Conservation (phyloP, 345 rosid species). For the Citrus mangshanensis region DNA sequence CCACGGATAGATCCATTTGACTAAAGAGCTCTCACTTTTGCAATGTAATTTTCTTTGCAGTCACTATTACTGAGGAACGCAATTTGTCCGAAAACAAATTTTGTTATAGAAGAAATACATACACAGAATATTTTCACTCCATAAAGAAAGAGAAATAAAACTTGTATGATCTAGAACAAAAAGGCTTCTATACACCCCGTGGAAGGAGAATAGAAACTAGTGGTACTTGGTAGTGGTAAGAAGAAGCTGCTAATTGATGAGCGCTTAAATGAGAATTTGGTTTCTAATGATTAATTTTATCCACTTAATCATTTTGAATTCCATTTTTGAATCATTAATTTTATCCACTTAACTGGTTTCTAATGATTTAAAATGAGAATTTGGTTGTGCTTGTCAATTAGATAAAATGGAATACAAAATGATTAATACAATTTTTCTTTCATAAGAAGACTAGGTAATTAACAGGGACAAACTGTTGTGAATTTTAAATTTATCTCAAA, state of each 20-base stretch:
- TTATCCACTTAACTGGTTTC: not conserved
- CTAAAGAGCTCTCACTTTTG: constrained; percentile 22
- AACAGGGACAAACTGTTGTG: accelerated
- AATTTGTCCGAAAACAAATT: not conserved
- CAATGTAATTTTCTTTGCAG: not conserved
- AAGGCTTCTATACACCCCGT: not conserved
- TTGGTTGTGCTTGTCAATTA: no score
- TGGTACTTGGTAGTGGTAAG: no score
- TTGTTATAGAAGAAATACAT: no score
- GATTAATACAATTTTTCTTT: no score
- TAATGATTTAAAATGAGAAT: no score
- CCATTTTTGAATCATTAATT: no score
- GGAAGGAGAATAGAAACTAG: not conserved
- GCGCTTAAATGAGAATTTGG: no score
- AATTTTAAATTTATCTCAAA: no score
- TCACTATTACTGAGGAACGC: not conserved
- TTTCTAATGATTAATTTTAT: no score
- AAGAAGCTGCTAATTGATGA: not conserved
- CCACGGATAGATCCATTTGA: constrained; percentile 79
- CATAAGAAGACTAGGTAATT: no score
- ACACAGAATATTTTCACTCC: not conserved
- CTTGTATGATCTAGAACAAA: not conserved
- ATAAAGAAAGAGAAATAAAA: not conserved
- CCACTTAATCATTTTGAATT: no score
- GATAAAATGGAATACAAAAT: no score